phyloP scores from a whole-genome alignment of 192 early-diverging fungal species.

The Diversispora epigaea region DNA sequence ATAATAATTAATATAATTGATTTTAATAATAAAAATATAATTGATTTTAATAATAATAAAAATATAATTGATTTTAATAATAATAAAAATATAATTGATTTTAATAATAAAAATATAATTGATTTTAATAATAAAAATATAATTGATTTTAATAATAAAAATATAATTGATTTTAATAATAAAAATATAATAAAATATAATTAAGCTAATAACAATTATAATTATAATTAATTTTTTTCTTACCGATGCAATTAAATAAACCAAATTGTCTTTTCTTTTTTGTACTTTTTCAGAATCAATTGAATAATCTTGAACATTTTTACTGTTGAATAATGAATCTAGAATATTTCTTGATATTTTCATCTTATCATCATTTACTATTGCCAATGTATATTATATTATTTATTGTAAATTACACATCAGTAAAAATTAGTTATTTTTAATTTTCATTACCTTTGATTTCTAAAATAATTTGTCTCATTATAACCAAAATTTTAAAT shows the following conservation, averaged over 20 bases:
- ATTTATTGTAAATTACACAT: neutral
- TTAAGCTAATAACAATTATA: no score
- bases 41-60: neutral
- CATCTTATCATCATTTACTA: neutral
- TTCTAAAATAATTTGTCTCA: neutral
- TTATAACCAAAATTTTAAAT: constrained; percentile 26
- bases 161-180: no score
- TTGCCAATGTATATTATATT: neutral
- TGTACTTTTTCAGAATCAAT: constrained; percentile 14
- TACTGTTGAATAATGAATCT: neutral
- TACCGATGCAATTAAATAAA: constrained; percentile 35
- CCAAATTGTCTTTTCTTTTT: constrained; percentile 33
- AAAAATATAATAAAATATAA: no score
- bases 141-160: no score
- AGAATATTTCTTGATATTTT: neutral
- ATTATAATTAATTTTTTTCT: no score
- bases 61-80: neutral
- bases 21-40: neutral
- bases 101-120: no score
- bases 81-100: no score
- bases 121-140: no score
- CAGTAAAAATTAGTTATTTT: no score
- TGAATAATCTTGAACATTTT: constrained; percentile 18
- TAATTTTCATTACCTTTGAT: neutral
- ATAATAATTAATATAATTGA: neutral